Base-by-base conservation (phyloP, 2,329 filamentous ascomycete species). In the Nemania abortiva region DNA sequence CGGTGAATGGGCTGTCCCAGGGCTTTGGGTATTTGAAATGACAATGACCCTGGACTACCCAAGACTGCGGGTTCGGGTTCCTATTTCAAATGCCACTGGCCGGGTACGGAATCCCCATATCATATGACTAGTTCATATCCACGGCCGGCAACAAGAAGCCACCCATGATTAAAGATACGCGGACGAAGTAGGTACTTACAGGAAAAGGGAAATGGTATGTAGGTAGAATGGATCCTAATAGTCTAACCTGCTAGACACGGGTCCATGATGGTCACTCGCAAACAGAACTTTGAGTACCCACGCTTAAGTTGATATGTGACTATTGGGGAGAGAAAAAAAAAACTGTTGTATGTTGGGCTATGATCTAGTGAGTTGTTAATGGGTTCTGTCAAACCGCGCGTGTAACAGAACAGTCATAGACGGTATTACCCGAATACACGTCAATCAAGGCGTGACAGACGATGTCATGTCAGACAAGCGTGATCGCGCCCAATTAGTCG, bases 11-110 rank as follows among this genome's bases (percentile, higher is more conserved):
- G 50, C 50, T 9, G 59, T 66, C 63, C 66, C 69, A 69, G 53
- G 56, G 47, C 55, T 52, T 57, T 65, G 66, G 66, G 63, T 66
- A 69, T 69, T 69, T 69, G 69, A 69, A 70, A 71, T 71, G 58
- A 61, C 18, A 60, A 62, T 54, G 34, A 66, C 52, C 60, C 69
- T 71, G 20, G 63, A 65, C 55, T 29, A 69, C 56, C 69, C 69
- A 66, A 66, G 52, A 50, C 55, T 58, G 55, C 66, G 66, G 69
- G 66, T 66, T 66, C 59, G 52, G 66, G 55, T 27, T 6, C 18
- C 29, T 66, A 71, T 63, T 66, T 65, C 63, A 66, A 69, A 71
- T 71, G 69, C 56, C 27, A 64, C 50, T 49, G 65, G 29, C 59
- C 37, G 24, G 24, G 50, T 24, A 49, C 57, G 22, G 37, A 49